phyloP scores from a whole-genome alignment of 2,329 filamentous ascomycete species.

The Aspergillus sp. region DNA sequence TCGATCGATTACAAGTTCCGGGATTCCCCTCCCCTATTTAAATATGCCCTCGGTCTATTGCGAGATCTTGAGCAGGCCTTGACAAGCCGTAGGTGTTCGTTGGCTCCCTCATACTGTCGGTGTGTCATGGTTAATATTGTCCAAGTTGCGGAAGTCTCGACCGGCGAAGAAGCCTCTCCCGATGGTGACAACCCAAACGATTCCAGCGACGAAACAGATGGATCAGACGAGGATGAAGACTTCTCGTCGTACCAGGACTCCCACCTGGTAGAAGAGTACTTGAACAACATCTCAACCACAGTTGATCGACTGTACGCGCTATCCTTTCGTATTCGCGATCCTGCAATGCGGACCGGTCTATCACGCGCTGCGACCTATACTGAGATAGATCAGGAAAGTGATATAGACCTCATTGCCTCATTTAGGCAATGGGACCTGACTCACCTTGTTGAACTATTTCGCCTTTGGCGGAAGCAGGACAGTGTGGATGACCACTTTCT shows the following conservation, averaged over 20 bases:
- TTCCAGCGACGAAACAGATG: neutral
- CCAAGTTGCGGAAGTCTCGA: neutral
- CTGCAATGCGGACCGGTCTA: neutral
- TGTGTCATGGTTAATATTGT: neutral
- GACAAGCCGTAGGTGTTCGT: neutral
- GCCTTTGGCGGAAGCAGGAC: neutral
- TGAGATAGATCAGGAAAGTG: neutral
- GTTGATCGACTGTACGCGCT: neutral
- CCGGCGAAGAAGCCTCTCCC: neutral
- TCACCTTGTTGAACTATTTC: neutral
- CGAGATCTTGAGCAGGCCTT: neutral
- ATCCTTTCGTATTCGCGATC: neutral
- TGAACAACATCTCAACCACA: neutral
- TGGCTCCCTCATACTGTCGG: neutral
- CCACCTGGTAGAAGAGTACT: neutral
- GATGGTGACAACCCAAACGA: neutral
- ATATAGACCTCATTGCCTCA: neutral
- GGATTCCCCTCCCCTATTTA: neutral
- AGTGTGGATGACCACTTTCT: neutral
- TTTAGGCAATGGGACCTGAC: neutral
- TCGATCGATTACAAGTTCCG: slow-evolving; percentile 4
- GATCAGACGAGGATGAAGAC: neutral
- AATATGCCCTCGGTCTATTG: neutral
- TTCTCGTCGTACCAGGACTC: neutral
- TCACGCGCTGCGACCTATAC: neutral